Conservation (phyloP, 306 rosid genomes). For the Trifolium dubium region DNA sequence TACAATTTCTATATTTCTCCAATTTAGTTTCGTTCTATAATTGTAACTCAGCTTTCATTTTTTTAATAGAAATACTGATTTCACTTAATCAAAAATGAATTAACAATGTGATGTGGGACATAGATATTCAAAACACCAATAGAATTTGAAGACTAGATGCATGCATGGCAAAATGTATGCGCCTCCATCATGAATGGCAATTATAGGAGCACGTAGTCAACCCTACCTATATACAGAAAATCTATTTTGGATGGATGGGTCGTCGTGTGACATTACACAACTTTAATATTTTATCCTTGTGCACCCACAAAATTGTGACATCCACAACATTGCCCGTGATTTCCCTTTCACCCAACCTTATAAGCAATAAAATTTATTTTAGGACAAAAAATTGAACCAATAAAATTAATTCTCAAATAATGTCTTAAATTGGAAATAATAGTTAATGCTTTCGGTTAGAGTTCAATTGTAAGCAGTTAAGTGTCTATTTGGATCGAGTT, state of each 20-base stretch:
- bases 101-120: not conserved
- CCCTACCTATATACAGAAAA: conserved; percentile 35
- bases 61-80: too few relatives aligned
- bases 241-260: conserved; percentile 27
- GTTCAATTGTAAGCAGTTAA: too few relatives aligned
- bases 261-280: conserved; percentile 10
- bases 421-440: not conserved
- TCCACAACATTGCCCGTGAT: conserved; percentile 20
- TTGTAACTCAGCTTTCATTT: too few relatives aligned
- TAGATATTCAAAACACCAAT: not conserved
- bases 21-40: too few relatives aligned
- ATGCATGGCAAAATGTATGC: conserved; percentile 42
- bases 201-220: conserved; percentile 49
- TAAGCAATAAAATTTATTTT: too few relatives aligned
- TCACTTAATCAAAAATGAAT: too few relatives aligned
- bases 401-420: not conserved
- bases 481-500: too few relatives aligned
- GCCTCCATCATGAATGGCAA: conserved; percentile 28
- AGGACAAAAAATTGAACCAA: too few relatives aligned
- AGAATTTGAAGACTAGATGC: conserved; percentile 33
- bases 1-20: too few relatives aligned
- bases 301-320: conserved; percentile 19
- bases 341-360: conserved; percentile 16
- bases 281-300: conserved; percentile 11
- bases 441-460: too few relatives aligned